A percentile compares a stretch with the other conserved stretches of the same genome.
These are phyloP conservation scores for Mycena amicta DNA, from an alignment of 768 basidiomycete genomes.

Conservation along the genomic window DNA sequence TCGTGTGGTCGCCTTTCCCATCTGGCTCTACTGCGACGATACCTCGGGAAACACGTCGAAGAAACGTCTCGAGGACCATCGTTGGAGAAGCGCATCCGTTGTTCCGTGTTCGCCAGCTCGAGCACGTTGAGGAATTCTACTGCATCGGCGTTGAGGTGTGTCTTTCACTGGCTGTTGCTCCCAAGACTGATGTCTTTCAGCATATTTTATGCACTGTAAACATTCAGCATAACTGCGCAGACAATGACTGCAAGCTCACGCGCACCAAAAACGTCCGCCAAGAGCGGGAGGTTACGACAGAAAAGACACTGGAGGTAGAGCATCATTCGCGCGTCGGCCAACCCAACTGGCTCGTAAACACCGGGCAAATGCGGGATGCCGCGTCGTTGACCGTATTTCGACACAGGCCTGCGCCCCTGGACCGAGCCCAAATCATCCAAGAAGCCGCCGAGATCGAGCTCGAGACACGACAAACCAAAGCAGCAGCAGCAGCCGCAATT, in stretches of 20 bases:
- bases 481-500: neutral
- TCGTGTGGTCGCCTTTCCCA: conserved; percentile 32
- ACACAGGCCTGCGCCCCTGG: neutral
- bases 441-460: neutral
- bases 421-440: neutral
- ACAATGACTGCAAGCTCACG: neutral
- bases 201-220: conserved; percentile 8
- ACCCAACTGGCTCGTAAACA: conserved; percentile 1
- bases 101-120: conserved; percentile 36
- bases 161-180: neutral
- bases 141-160: neutral
- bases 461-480: neutral
- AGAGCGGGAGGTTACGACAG: neutral
- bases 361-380: conserved; percentile 4
- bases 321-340: neutral
- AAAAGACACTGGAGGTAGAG: neutral
- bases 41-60: conserved; percentile 49
- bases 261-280: neutral
- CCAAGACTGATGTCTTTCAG: neutral
- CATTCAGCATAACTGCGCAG: conserved; percentile 5
- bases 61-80: conserved; percentile 23
- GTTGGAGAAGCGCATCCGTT: conserved; percentile 37
- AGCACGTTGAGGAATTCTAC: conserved; percentile 41
- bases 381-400: neutral
- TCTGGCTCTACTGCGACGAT: conserved; percentile 49